phyloP scores from a whole-genome alignment of 192 early-diverging fungal species.

The Umbelopsis ramanniana region DNA sequence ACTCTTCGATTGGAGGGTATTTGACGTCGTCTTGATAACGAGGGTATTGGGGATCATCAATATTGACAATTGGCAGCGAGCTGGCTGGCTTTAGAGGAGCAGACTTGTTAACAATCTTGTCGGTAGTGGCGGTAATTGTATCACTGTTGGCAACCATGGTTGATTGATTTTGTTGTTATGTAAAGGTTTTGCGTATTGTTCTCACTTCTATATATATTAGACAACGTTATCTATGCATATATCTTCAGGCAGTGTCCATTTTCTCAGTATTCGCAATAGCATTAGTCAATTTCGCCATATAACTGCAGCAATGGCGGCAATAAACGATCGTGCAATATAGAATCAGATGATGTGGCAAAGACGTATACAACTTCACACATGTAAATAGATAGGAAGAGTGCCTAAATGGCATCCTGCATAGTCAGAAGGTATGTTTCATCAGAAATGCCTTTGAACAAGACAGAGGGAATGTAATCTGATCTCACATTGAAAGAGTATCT shows the following conservation, averaged over 20 bases:
- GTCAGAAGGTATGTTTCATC: too few relatives aligned
- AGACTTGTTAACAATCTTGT: not conserved
- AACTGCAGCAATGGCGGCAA: not conserved
- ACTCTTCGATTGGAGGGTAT: slow-evolving; percentile 31
- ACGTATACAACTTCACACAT: not conserved
- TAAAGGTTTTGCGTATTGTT: not conserved
- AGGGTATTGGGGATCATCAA: slow-evolving; percentile 12
- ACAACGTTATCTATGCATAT: not conserved
- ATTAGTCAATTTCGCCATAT: slow-evolving; percentile 6
- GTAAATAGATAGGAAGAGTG: too few relatives aligned
- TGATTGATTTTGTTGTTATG: not conserved
- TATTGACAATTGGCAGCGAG: not conserved
- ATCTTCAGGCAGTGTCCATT: not conserved
- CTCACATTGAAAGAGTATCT: too few relatives aligned
- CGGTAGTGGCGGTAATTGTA: not conserved
- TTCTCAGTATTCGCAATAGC: slow-evolving; percentile 7
- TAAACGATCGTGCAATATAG: not conserved
- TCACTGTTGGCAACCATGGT: slow-evolving; percentile 17
- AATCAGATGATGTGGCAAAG: slow-evolving; percentile 4
- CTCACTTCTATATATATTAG: not conserved
- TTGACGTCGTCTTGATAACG: slow-evolving; percentile 13
- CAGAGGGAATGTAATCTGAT: too few relatives aligned
- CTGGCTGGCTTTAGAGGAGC: not conserved
- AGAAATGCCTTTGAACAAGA: too few relatives aligned
- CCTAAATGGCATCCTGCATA: too few relatives aligned